These are phyloP conservation scores for Xanthoconium stramineum DNA, from an alignment of 768 basidiomycete genomes.

Conservation along the genomic window DNA sequence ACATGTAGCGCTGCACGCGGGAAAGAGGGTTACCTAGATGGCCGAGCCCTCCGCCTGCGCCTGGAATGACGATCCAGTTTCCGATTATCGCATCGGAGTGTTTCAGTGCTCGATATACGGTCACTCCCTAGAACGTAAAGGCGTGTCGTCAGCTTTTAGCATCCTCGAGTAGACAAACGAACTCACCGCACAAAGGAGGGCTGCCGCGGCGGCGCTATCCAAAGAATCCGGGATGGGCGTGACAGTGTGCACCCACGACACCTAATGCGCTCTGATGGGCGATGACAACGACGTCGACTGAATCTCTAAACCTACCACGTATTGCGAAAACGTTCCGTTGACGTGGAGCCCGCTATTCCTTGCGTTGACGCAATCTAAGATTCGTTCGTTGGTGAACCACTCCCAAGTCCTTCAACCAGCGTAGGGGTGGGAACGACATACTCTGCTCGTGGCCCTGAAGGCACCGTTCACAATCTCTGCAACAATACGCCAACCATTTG, in stretches of 20 bases:
- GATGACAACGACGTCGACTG: background rate
- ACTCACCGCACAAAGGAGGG: constrained; percentile 71
- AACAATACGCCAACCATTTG: constrained; percentile 77
- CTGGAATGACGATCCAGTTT: constrained; percentile 74
- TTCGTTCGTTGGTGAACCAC: background rate
- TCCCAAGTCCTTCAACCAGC: no score
- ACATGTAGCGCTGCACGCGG: no score
- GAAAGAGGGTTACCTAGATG: constrained; percentile 53
- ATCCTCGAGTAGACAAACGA: background rate
- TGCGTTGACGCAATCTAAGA: constrained; percentile 55
- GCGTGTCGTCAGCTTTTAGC: background rate
- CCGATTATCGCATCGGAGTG: constrained; percentile 60
- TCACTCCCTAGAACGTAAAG: background rate
- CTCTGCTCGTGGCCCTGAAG: constrained; percentile 74
- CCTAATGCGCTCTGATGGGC: constrained; percentile 28
- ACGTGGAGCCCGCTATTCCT: constrained; percentile 68
- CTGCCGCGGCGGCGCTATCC: constrained; percentile 64
- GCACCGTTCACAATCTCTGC: constrained; percentile 75
- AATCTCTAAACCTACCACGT: constrained; percentile 40
- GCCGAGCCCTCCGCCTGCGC: constrained; percentile 54
- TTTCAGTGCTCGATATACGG: constrained; percentile 85
- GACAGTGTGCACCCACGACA: constrained; percentile 70
- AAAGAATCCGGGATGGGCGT: constrained; percentile 76
- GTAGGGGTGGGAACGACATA: constrained; percentile 25
- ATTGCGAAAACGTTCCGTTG: constrained; percentile 76